Evolutionary conservation across 2,329 filamentous ascomycete genomes (phyloP).

Genomic region (Cladophialophora chaetospira): DNA sequence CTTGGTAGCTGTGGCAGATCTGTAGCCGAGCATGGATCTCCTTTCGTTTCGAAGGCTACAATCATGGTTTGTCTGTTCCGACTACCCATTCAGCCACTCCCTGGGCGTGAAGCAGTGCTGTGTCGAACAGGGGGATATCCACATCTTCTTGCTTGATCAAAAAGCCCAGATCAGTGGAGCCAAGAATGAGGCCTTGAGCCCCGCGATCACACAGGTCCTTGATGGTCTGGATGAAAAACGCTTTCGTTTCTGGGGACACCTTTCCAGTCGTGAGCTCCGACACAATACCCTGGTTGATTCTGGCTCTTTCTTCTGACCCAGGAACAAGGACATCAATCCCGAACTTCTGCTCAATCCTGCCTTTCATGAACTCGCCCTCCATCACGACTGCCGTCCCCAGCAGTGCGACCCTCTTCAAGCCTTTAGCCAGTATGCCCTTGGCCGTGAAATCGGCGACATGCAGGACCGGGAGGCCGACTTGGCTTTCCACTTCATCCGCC

Average conservation of each 20-base stretch:
- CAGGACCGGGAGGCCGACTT: slow-evolving; percentile 6
- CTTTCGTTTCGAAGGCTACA: no score
- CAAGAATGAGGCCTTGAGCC: slow-evolving; percentile 19
- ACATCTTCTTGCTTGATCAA: slow-evolving; percentile 17
- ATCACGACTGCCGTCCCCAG: slow-evolving; percentile 14
- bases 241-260: background rate
- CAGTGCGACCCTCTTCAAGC: slow-evolving; percentile 3
- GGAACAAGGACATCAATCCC: slow-evolving; percentile 15
- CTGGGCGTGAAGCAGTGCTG: slow-evolving; percentile 12
- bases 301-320: background rate
- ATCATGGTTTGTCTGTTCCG: no score
- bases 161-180: slow-evolving; percentile 21
- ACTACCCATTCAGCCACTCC: slow-evolving; percentile 14
- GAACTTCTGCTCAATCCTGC: slow-evolving; percentile 6
- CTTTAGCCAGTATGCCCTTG: background rate
- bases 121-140: slow-evolving; percentile 18
- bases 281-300: slow-evolving; percentile 9
- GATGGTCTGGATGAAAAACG: background rate
- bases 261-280: slow-evolving; percentile 4
- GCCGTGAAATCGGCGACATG: slow-evolving; percentile 15
- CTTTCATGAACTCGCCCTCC: slow-evolving; percentile 12
- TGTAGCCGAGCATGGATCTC: no score
- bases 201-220: slow-evolving; percentile 2
- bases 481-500: slow-evolving; percentile 6
- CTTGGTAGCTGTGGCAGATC: no score